These are phyloP conservation scores for Aspergillus sp. DNA, from an alignment of 2,329 filamentous ascomycete genomes.

Conservation along the genomic window DNA sequence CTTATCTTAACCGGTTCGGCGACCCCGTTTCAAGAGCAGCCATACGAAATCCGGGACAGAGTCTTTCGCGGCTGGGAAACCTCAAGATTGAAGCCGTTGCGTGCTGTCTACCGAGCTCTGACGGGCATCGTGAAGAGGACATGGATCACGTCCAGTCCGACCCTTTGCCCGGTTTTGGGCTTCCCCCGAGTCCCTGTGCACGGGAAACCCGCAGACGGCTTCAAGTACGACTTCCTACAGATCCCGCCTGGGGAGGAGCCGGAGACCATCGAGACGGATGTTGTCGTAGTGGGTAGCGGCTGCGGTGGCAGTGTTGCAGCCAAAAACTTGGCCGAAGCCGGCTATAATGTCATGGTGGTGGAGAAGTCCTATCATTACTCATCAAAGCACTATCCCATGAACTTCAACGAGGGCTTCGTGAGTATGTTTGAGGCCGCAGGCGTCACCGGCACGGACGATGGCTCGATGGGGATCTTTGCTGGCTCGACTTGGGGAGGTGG, in stretches of 20 bases:
- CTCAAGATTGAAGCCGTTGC: conserved; percentile 53
- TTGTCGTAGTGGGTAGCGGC: conserved; percentile 82
- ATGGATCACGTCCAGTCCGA: conserved; percentile 55
- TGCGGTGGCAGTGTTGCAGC: conserved; percentile 81
- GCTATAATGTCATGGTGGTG: conserved; percentile 72
- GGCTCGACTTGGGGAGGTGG: conserved; percentile 82
- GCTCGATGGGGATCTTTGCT: conserved; percentile 60
- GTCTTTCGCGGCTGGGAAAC: conserved; percentile 55
- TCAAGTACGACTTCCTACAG: conserved; percentile 58
- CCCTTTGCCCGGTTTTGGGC: conserved; percentile 51
- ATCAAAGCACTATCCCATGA: conserved; percentile 72
- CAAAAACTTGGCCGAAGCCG: conserved; percentile 76
- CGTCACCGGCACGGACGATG: conserved; percentile 55
- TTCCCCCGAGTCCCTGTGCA: conserved; percentile 57
- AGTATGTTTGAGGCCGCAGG: conserved; percentile 72
- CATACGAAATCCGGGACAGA: conserved; percentile 53
- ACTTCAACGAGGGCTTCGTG: conserved; percentile 56
- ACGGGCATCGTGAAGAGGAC: conserved; percentile 51
- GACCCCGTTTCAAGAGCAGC: conserved; percentile 55
- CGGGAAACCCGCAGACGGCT: conserved; percentile 52
- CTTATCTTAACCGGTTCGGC: conserved; percentile 58
- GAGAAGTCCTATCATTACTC: conserved; percentile 80
- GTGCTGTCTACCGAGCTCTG: conserved; percentile 51
- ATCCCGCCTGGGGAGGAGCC: conserved; percentile 53
- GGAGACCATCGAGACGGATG: conserved; percentile 70